Conservation (phyloP, 352 stramenopile species). For the Globisporangium yorkense region DNA sequence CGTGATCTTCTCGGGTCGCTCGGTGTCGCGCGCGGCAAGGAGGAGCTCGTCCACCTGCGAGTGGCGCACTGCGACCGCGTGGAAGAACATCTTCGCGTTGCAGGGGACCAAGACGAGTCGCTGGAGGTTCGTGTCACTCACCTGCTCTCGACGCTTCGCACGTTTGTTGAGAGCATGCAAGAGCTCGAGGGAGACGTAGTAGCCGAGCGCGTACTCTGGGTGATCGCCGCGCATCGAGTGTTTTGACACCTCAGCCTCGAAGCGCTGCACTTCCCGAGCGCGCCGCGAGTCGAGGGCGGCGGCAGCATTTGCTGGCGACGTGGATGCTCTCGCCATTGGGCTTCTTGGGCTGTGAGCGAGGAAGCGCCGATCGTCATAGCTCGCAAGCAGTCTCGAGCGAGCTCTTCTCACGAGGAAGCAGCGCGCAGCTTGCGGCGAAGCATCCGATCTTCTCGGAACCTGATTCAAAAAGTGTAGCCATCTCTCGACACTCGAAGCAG, state of each 20-base stretch:
- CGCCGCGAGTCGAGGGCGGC: background rate
- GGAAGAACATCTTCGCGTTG: constrained; percentile 7
- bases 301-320: background rate
- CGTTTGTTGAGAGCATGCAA: constrained; percentile 1
- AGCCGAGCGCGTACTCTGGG: background rate
- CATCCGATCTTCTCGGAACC: background rate
- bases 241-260: constrained; percentile 2
- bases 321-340: background rate
- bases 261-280: background rate
- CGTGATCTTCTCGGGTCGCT: background rate
- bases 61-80: constrained; percentile 1
- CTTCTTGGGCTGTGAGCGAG: background rate
- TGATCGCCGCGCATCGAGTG: constrained; percentile 1
- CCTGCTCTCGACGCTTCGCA: background rate
- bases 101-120: background rate
- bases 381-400: background rate
- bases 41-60: constrained; percentile 1
- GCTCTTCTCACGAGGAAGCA: background rate
- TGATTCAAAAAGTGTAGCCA: background rate
- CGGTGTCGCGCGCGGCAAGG: background rate
- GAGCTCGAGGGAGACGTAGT: constrained; percentile 5
- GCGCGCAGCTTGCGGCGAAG: background rate
- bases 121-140: background rate
- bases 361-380: no score
- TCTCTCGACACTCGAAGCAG: no score